Evolutionary conservation across 768 basidiomycete species (phyloP).

Genomic region (Fistulinella prunicolor): DNA sequence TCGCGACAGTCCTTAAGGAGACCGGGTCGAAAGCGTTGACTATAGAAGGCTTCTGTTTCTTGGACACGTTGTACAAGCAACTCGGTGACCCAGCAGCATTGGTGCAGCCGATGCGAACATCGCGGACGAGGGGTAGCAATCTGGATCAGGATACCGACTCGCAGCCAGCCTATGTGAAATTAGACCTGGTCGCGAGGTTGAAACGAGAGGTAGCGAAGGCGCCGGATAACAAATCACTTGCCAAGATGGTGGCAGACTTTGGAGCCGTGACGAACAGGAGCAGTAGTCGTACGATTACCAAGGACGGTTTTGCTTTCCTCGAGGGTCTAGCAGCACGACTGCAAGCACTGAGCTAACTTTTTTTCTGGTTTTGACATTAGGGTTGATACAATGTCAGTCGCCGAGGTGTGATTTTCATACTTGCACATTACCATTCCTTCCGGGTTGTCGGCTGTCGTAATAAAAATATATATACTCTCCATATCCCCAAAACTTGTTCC

Average conservation of each 20-base stretch:
- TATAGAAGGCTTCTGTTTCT: slow-evolving; percentile 66
- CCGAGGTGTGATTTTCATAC: too few relatives aligned
- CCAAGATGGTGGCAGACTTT: slow-evolving; percentile 66
- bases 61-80: slow-evolving; percentile 69
- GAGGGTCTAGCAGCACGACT: slow-evolving; percentile 58
- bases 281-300: slow-evolving; percentile 69
- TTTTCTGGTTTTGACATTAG: too few relatives aligned
- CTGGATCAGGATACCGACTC: slow-evolving; percentile 38
- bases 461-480: too few relatives aligned
- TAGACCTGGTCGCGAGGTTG: slow-evolving; percentile 58
- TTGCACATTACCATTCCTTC: too few relatives aligned
- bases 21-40: slow-evolving; percentile 65
- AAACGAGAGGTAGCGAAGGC: slow-evolving; percentile 52
- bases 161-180: slow-evolving; percentile 52
- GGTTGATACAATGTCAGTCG: too few relatives aligned
- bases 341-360: slow-evolving; percentile 25
- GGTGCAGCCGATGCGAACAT: slow-evolving; percentile 49
- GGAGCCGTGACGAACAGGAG: slow-evolving; percentile 65
- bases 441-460: too few relatives aligned
- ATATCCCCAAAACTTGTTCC: too few relatives aligned
- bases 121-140: slow-evolving; percentile 39
- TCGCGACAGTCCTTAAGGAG: slow-evolving; percentile 55
- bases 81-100: slow-evolving; percentile 66
- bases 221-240: slow-evolving; percentile 54
- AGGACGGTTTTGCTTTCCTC: slow-evolving; percentile 72